A percentile compares a stretch with the other conserved stretches of the same genome.
phyloP scores from a whole-genome alignment of 2,329 filamentous ascomycete genomes.

The Ceratocystis destructans region DNA sequence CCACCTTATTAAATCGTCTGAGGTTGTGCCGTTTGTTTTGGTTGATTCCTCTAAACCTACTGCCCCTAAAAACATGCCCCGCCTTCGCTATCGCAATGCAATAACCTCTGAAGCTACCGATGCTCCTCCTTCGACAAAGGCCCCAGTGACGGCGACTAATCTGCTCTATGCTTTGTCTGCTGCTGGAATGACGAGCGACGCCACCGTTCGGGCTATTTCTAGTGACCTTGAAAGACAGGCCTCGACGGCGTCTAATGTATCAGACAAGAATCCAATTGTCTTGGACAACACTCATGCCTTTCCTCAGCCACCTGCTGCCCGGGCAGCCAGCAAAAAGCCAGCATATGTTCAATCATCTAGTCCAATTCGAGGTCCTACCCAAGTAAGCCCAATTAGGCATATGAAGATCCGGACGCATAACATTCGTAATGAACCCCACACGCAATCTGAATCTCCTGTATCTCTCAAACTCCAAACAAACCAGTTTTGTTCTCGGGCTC shows the following conservation, averaged over 20 bases:
- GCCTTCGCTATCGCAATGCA: slow-evolving; percentile 14
- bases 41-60: slow-evolving; percentile 14
- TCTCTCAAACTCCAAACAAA: background rate
- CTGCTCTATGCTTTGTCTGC: background rate
- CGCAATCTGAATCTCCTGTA: slow-evolving; percentile 4
- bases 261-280: slow-evolving; percentile 10
- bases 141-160: background rate
- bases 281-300: slow-evolving; percentile 14
- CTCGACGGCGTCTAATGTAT: slow-evolving; percentile 2
- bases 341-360: background rate
- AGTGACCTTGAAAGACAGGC: slow-evolving; percentile 1
- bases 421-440: slow-evolving; percentile 5
- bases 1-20: slow-evolving; percentile 32
- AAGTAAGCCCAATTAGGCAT: background rate
- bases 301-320: slow-evolving; percentile 9
- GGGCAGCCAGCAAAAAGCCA: background rate
- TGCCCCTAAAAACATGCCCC: slow-evolving; percentile 17
- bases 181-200: background rate
- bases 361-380: background rate
- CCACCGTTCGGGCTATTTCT: background rate
- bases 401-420: background rate
- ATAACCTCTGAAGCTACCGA: background rate
- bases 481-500: background rate
- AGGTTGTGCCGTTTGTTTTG: slow-evolving; percentile 9
- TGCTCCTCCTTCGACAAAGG: background rate